Percentiles rank a stretch among this genome's conserved stretches.
Evolutionary conservation across 768 basidiomycete species (phyloP).

Genomic region (Lactarius sp.): DNA sequence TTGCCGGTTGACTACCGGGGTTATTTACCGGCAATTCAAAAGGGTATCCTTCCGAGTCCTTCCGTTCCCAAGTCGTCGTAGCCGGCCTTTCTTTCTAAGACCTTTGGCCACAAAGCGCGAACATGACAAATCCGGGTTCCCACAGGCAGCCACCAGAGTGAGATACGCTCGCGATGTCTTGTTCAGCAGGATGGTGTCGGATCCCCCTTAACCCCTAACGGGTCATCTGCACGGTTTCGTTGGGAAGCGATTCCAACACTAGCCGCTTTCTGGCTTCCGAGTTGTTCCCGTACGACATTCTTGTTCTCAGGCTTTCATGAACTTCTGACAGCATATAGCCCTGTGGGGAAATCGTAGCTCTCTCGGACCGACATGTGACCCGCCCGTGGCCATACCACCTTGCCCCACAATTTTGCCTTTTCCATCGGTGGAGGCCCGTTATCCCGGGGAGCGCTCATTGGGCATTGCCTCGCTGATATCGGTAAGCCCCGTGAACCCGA

Average conservation of each 20-base stretch:
- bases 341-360: conserved; percentile 3
- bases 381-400: neutral
- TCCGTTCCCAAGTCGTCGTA: neutral
- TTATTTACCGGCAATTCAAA: neutral
- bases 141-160: neutral
- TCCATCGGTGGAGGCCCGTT: neutral
- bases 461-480: conserved; percentile 3
- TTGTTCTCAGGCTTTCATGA: conserved; percentile 2
- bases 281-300: conserved; percentile 6
- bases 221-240: neutral
- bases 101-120: neutral
- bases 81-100: neutral
- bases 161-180: neutral
- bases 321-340: neutral
- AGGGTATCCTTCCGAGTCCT: neutral
- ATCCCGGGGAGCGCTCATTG: neutral
- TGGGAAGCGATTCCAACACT: neutral
- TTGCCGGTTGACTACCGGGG: too few relatives aligned
- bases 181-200: neutral
- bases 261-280: conserved; percentile 8
- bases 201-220: neutral
- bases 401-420: conserved; percentile 5
- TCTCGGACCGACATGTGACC: conserved; percentile 9
- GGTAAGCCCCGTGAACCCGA: conserved; percentile 1
- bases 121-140: conserved; percentile 4